Base-by-base conservation (phyloP, 352 stramenopile species). In the Globisporangium nodosum region DNA sequence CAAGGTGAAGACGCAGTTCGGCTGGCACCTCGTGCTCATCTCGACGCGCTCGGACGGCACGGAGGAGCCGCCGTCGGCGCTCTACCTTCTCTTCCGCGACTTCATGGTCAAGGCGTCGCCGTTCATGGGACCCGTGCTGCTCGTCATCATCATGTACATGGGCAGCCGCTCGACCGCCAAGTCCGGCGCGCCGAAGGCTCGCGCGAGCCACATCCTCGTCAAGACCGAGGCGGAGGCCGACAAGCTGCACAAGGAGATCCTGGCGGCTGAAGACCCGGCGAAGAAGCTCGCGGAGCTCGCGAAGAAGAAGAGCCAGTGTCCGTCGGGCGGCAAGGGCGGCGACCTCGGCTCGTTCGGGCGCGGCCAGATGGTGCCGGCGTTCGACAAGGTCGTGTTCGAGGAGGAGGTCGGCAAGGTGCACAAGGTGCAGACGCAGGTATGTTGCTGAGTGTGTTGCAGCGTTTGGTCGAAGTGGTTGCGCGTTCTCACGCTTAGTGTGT, bases 1-100 rank as follows among this genome's bases (percentile, higher is more conserved):
- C 74, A 92, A 90, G 66, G 78, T 92, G 48, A 65, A 76, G 61
- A 90, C 82, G 27, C 76, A 90, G 78, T 92, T 92, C 73, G 83
- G 80, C 48, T 92, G 83, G 82, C 78, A 91, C 71, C 74, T 91
- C 54, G 78, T 91, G 68, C 68, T 88, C 58, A 82, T 74, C 46
- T 89, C 72, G 35, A 70, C 87, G 60, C 80, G 82, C 65, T 68
- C 68, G 56, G 80, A 61, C 20, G 16, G 20, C 20, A 16, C 46
- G 12, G 56, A 62, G 12, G 54, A 58, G 16, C 50, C 18, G 13
- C 35, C 39, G 57, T 68, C 61, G 18, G 73, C 78, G 35, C 31
- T 66, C 62, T 81, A 70, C 61, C 60, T 60, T 20, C 52, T 54
- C 24, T 52, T 82, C 3, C 74, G 74, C 18, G 49, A 62, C n/a